phyloP scores from a whole-genome alignment of 495 filamentous ascomycete genomes.

The Diplogelasinospora grovesii region DNA sequence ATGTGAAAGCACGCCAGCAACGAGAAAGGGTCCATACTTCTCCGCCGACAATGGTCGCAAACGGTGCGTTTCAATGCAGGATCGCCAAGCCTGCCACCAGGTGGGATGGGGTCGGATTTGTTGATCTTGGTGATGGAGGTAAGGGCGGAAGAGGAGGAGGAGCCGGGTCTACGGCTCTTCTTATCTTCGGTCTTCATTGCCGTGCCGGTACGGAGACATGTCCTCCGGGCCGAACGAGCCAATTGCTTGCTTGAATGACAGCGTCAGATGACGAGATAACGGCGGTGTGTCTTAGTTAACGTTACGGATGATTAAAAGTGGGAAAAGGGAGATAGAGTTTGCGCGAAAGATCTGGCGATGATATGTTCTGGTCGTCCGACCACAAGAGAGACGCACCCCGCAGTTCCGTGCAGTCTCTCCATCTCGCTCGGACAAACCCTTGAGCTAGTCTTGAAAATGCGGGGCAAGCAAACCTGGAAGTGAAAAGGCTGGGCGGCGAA shows the following conservation, averaged over 20 bases:
- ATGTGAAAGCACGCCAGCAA: neutral
- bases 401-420: no score
- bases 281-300: no score
- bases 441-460: no score
- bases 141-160: neutral
- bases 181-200: constrained; percentile 6
- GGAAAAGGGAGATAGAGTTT: constrained; percentile 2
- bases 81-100: constrained; percentile 8
- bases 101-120: constrained; percentile 3
- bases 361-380: no score
- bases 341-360: constrained; percentile 27
- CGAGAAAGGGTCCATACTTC: constrained; percentile 16
- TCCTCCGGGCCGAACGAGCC: neutral
- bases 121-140: neutral
- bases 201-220: neutral
- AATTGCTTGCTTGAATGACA: no score
- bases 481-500: no score
- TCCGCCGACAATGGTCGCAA: constrained; percentile 28
- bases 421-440: no score
- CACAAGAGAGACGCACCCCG: no score
- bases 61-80: constrained; percentile 16
- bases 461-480: no score
- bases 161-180: constrained; percentile 7
- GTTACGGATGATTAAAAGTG: neutral
- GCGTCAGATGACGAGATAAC: no score